Conservation (phyloP, 352 stramenopile species). For the Phytopythium ostracodes region DNA sequence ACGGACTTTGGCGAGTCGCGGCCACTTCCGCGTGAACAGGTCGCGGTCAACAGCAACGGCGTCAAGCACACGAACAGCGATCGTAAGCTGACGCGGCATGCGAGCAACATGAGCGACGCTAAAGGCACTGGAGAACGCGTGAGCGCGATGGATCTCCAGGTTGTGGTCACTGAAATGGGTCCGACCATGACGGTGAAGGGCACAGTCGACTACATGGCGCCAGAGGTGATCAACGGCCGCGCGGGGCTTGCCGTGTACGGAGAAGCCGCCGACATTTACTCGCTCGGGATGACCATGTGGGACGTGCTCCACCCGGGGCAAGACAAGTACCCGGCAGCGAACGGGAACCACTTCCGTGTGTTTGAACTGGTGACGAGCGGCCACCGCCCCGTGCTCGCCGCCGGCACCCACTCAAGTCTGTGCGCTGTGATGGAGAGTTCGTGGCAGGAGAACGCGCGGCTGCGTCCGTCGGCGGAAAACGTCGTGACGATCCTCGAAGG, state of each 20-base stretch:
- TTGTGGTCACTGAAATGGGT: conserved; percentile 7
- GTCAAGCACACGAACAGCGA: neutral
- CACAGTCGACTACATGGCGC: conserved; percentile 78
- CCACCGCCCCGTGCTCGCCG: conserved; percentile 37
- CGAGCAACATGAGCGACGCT: conserved; percentile 6
- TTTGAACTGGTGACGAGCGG: conserved; percentile 48
- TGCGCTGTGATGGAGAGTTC: conserved; percentile 36
- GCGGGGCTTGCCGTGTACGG: conserved; percentile 47
- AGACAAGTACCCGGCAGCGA: conserved; percentile 41
- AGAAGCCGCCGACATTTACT: conserved; percentile 69
- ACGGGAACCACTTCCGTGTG: conserved; percentile 58
- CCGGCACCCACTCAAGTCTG: conserved; percentile 26
- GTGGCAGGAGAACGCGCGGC: conserved; percentile 34
- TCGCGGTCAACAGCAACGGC: conserved; percentile 22
- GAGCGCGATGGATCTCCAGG: conserved; percentile 12
- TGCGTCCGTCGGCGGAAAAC: conserved; percentile 37
- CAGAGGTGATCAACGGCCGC: conserved; percentile 67
- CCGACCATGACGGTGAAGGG: conserved; percentile 54
- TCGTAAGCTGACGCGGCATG: neutral
- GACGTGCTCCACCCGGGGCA: conserved; percentile 53
- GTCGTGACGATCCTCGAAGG: conserved; percentile 41
- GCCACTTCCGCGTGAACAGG: conserved; percentile 31
- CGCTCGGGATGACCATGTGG: conserved; percentile 73
- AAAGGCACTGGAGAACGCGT: neutral
- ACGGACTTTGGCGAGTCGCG: conserved; percentile 74